A percentile compares a stretch with the other conserved stretches of the same genome.
These are phyloP conservation scores for Ampelocalamus luodianensis DNA, from an alignment of 176 grass and related monocot species.

Conservation along the genomic window DNA sequence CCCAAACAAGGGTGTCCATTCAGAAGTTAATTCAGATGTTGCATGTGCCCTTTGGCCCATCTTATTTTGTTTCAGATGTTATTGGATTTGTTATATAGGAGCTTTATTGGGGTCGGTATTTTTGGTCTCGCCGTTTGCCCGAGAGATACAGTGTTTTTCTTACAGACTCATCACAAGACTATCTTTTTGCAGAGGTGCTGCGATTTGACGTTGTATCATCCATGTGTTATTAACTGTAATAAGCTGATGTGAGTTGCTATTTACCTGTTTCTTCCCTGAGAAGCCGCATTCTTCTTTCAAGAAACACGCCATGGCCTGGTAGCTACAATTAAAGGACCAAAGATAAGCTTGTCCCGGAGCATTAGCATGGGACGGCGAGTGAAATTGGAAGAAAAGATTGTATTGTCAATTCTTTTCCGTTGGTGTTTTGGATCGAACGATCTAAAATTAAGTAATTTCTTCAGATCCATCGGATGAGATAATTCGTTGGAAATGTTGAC, in stretches of 20 bases:
- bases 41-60: background rate
- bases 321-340: no score
- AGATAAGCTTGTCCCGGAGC: no score
- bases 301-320: no score
- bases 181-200: background rate
- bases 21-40: slow-evolving; percentile 31
- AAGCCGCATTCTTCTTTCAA: no score
- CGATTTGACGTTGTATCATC: background rate
- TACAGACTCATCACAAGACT: background rate
- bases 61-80: slow-evolving; percentile 35
- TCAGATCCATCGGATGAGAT: no score
- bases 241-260: background rate
- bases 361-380: no score
- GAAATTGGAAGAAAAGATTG: no score
- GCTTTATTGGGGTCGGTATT: slow-evolving; percentile 3
- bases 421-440: no score
- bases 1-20: slow-evolving; percentile 7
- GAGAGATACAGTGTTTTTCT: slow-evolving; percentile 6
- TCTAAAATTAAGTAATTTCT: no score
- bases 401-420: no score
- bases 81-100: slow-evolving; percentile 34
- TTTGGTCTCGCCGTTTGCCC: slow-evolving; percentile 26
- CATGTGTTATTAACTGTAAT: slow-evolving; percentile 11
- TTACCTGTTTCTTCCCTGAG: no score
- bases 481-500: no score